Evolutionary conservation across 2,329 filamentous ascomycete genomes (phyloP), one percentile per base, ranked within the genome.

Genomic region (Phaeophleospora eucalypticola): DNA sequence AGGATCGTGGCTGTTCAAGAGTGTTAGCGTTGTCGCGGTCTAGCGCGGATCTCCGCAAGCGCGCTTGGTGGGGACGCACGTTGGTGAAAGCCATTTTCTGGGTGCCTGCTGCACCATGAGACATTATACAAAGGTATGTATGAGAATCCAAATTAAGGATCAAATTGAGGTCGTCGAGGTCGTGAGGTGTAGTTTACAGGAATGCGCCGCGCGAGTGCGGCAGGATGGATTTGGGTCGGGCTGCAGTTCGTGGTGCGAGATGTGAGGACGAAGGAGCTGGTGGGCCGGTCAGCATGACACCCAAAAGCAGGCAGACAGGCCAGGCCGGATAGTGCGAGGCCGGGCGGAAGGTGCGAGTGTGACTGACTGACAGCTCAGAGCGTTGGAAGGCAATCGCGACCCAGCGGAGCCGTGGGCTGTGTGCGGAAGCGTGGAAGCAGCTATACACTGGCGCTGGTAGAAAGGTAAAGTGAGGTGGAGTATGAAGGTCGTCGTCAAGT

Each of bases 91-190:
- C 53, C 55, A 58, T 58, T 21, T 21, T 45, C 24, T 51, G 40
- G 46, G 56, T 55, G 46, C 46, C 47, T 36, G 47, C 45, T 46
- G 50, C 51, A 57, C 50, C 58, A 54, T 56, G 56, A 50, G 54
- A 57, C 54, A 61, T 59, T 60, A 56, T 53, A 53, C 52, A 55
- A 46, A 56, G 49, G 46, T 60, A 57, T 60, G 59, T 57, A 52
- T 51, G 48, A 47, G 49, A 56, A 49, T 42, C 46, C 45, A 48
- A 49, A 53, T 55, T 53, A 57, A 33, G 54, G 47, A 53, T 52
- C 46, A 46, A 46, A 45, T 48, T 21, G 45, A 16, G 41, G 54
- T 51, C 50, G 56, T 59, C 16, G 43, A 35, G 37, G 46, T 51
- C 45, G 52, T 49, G 24, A 50, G 32, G 45, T 32, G 37, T 21